Evolutionary conservation across 2,329 filamentous ascomycete species (phyloP).

Genomic region (Bipolaris oryzae): DNA sequence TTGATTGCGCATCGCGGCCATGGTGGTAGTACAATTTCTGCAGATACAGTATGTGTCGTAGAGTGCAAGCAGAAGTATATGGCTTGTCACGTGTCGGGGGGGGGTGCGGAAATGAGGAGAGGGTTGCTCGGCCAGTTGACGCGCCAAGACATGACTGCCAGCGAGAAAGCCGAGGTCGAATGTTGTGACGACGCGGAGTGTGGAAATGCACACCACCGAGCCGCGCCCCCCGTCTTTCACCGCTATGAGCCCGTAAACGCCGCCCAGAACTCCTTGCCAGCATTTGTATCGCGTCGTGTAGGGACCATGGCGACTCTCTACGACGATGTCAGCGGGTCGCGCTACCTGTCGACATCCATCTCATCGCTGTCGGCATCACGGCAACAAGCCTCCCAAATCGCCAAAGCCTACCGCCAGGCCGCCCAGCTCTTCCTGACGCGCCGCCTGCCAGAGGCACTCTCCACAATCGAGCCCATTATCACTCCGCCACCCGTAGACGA

Average conservation of each 20-base stretch:
- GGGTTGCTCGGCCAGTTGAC: constrained; percentile 11
- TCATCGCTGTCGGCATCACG: constrained; percentile 72
- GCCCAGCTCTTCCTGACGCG: constrained; percentile 94
- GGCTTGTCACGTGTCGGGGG: constrained; percentile 3
- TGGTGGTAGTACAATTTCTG: too few species aligned
- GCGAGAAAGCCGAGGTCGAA: constrained; percentile 15
- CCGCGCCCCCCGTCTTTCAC: constrained; percentile 12
- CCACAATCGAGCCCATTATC: constrained; percentile 83
- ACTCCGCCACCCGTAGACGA: constrained; percentile 56
- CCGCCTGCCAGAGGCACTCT: constrained; percentile 85
- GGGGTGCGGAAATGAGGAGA: constrained; percentile 5
- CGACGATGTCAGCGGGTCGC: constrained; percentile 60
- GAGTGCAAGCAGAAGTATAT: not conserved
- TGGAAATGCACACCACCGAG: constrained; percentile 21
- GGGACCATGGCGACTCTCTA: constrained; percentile 54
- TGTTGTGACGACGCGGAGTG: constrained; percentile 23
- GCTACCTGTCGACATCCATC: constrained; percentile 69
- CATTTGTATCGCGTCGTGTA: not conserved
- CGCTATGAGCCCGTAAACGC: constrained; percentile 17
- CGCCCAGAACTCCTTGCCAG: constrained; percentile 1
- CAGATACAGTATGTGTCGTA: not conserved
- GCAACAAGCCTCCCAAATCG: constrained; percentile 73
- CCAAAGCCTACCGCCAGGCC: constrained; percentile 91
- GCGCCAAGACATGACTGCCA: constrained; percentile 25
- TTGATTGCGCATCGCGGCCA: not conserved